These are phyloP conservation scores for Phytomonas francai DNA, from an alignment of 208 protist genomes.

Conservation along the genomic window DNA sequence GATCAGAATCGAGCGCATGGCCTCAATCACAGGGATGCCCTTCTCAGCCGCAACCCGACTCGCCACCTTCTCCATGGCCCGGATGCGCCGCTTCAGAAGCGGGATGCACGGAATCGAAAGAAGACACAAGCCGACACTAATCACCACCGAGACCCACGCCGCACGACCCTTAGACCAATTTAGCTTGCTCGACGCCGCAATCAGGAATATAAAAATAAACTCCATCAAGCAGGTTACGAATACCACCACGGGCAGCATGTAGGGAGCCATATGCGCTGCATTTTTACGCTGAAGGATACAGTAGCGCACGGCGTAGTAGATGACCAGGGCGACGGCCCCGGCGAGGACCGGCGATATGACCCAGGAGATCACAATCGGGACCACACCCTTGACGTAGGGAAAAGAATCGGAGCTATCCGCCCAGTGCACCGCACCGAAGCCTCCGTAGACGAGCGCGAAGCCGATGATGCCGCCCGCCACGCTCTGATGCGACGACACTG, in stretches of 20 bases:
- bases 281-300: conserved; percentile 32
- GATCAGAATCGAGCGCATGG: conserved; percentile 20
- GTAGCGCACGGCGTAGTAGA: conserved; percentile 29
- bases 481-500: conserved; percentile 57
- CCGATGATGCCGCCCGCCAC: conserved; percentile 61
- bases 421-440: conserved; percentile 36
- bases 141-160: conserved; percentile 39
- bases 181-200: conserved; percentile 35
- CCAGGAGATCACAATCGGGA: conserved; percentile 55
- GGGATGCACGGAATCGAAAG: conserved; percentile 36
- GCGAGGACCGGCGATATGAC: conserved; percentile 48
- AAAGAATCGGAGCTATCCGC: conserved; percentile 28
- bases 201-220: conserved; percentile 60
- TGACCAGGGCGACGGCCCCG: conserved; percentile 22
- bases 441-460: conserved; percentile 62
- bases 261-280: conserved; percentile 26
- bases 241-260: conserved; percentile 35
- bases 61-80: conserved; percentile 17
- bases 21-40: conserved; percentile 20
- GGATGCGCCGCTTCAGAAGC: conserved; percentile 25
- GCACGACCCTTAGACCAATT: conserved; percentile 23
- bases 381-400: conserved; percentile 44
- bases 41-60: conserved; percentile 17
- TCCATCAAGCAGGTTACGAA: conserved; percentile 47
- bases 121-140: conserved; percentile 26